A percentile compares a stretch with the other conserved stretches of the same genome.
These are phyloP conservation scores for Lactarius akahatsu DNA, from an alignment of 768 basidiomycete species.

Conservation along the genomic window DNA sequence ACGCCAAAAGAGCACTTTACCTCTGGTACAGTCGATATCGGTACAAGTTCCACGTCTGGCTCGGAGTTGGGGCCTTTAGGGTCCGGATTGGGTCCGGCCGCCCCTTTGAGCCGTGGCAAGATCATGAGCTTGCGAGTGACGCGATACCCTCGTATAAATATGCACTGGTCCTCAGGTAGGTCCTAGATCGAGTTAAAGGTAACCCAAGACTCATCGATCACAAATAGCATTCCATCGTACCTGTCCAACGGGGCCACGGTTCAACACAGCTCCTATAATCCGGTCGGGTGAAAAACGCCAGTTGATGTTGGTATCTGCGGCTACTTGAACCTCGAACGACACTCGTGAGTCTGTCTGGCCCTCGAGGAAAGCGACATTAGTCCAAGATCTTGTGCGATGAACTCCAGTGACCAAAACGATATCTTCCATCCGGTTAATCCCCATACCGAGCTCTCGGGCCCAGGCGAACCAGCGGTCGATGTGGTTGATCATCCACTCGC, in stretches of 20 bases:
- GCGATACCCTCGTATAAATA: not conserved
- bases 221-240: not conserved
- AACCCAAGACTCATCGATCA: not conserved
- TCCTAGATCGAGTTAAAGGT: not conserved
- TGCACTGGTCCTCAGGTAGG: constrained; percentile 1
- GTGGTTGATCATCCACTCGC: not conserved
- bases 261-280: not conserved
- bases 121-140: constrained; percentile 1
- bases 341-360: not conserved
- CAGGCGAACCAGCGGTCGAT: not conserved
- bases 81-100: not conserved
- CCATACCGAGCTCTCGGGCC: not conserved
- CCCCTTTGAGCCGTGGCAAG: constrained; percentile 1
- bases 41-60: not conserved
- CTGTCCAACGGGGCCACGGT: not conserved
- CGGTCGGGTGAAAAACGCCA: not conserved
- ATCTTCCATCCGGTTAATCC: not conserved
- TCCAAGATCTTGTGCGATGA: not conserved
- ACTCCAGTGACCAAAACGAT: not conserved
- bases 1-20: not conserved
- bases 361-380: not conserved
- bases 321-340: not conserved
- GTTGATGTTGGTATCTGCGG: not conserved
- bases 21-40: constrained; percentile 1
- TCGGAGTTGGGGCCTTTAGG: not conserved